Percentiles rank a stretch among this genome's conserved stretches.
Evolutionary conservation across 768 basidiomycete species (phyloP).

Genomic region (Phlebiopsis gigantea): DNA sequence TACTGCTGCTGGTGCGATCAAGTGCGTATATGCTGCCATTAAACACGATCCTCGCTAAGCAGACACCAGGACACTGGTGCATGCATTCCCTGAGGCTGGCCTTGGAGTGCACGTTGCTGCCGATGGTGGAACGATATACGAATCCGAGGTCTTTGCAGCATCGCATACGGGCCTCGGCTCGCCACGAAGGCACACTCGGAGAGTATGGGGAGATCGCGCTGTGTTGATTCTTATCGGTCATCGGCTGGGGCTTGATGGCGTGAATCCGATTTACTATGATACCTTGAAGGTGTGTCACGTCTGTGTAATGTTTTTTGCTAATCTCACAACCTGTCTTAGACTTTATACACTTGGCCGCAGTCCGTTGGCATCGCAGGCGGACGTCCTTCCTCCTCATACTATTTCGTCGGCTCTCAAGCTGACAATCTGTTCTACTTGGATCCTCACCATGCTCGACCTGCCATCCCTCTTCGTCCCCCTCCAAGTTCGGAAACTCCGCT

Average conservation of each 20-base stretch:
- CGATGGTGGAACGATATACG: conserved; percentile 72
- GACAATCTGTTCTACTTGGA: conserved; percentile 83
- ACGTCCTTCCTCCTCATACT: conserved; percentile 94
- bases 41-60: background rate
- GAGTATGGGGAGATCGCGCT: conserved; percentile 72
- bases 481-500: conserved; percentile 21
- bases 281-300: conserved; percentile 56
- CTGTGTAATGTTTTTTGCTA: background rate
- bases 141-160: conserved; percentile 80
- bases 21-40: conserved; percentile 36
- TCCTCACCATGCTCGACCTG: conserved; percentile 73
- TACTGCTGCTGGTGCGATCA: conserved; percentile 95
- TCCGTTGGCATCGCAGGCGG: conserved; percentile 96
- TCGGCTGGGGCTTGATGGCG: conserved; percentile 84
- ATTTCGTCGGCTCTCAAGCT: conserved; percentile 91
- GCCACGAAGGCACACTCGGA: conserved; percentile 19
- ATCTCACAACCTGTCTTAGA: conserved; percentile 36
- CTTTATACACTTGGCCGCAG: conserved; percentile 89
- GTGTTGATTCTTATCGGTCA: conserved; percentile 86
- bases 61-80: conserved; percentile 61
- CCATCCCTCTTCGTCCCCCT: conserved; percentile 62
- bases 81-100: conserved; percentile 73
- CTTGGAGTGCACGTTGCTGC: conserved; percentile 78
- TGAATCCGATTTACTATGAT: conserved; percentile 93
- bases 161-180: conserved; percentile 38